Conservation (phyloP, 495 filamentous ascomycete species). For the Tetracladium marchalianum region DNA sequence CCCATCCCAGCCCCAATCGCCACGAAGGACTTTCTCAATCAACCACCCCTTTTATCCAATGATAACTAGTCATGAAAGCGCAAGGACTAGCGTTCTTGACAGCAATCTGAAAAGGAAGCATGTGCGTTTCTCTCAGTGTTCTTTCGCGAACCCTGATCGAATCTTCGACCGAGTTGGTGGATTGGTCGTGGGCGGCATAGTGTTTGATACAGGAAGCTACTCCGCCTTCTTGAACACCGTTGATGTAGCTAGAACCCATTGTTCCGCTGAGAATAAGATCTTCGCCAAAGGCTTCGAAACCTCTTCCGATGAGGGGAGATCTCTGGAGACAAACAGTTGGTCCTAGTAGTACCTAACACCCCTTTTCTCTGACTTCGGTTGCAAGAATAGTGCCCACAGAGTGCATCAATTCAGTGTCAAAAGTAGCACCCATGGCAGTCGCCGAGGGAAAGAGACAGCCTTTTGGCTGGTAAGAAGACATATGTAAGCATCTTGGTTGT, state of each 20-base stretch:
- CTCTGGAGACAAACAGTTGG: constrained; percentile 66
- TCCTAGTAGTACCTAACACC: constrained; percentile 56
- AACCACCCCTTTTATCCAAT: constrained; percentile 46
- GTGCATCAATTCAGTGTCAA: constrained; percentile 49
- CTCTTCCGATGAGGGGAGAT: constrained; percentile 60
- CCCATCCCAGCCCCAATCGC: constrained; percentile 47
- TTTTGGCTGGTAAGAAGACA: no score
- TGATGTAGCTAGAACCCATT: constrained; percentile 51
- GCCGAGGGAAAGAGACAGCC: not conserved
- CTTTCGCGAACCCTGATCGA: constrained; percentile 57
- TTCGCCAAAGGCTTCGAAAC: constrained; percentile 66
- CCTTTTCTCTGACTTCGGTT: constrained; percentile 57
- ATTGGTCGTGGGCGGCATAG: constrained; percentile 69
- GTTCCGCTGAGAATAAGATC: constrained; percentile 62
- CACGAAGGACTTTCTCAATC: constrained; percentile 43
- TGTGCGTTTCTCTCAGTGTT: constrained; percentile 65
- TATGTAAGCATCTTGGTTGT: no score
- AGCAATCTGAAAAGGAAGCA: constrained; percentile 60
- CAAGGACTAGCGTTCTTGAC: constrained; percentile 50
- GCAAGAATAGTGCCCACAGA: constrained; percentile 50
- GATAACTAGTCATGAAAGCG: constrained; percentile 62
- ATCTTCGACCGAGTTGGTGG: constrained; percentile 56
- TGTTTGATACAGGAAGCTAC: constrained; percentile 66
- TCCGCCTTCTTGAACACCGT: constrained; percentile 58
- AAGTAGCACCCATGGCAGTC: constrained; percentile 52